A percentile compares a stretch with the other conserved stretches of the same genome.
Evolutionary conservation across 345 rosid species (phyloP).

Genomic region (Euphorbia tirucalli): DNA sequence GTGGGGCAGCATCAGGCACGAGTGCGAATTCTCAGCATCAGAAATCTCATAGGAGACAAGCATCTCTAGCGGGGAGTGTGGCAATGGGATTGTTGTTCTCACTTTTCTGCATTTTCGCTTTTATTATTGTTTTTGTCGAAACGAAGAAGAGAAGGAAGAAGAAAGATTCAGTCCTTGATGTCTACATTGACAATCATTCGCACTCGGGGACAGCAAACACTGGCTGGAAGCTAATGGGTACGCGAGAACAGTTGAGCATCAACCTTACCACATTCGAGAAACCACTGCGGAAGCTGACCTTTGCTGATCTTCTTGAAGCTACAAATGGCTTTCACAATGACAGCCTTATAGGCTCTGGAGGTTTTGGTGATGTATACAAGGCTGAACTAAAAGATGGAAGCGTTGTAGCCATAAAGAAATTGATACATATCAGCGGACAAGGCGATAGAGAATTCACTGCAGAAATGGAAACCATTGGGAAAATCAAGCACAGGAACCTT

Average conservation of each 20-base stretch:
- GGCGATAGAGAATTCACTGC: slow-evolving; percentile 95
- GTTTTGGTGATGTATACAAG: slow-evolving; percentile 95
- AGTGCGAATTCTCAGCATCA: slow-evolving; percentile 38
- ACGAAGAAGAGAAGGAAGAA: slow-evolving; percentile 64
- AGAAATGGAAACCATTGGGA: slow-evolving; percentile 98
- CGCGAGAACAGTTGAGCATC: slow-evolving; percentile 79
- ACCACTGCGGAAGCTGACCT: slow-evolving; percentile 76
- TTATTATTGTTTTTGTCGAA: slow-evolving; percentile 63
- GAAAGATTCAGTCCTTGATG: slow-evolving; percentile 56
- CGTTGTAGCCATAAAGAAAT: slow-evolving; percentile 88
- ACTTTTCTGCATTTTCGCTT: slow-evolving; percentile 63
- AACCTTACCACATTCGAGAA: slow-evolving; percentile 83
- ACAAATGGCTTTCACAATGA: slow-evolving; percentile 83
- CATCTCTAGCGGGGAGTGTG: slow-evolving; percentile 68
- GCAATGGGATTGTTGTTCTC: slow-evolving; percentile 88
- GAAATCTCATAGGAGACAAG: slow-evolving; percentile 47
- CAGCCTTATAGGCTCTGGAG: slow-evolving; percentile 89
- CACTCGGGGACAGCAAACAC: slow-evolving; percentile 67
- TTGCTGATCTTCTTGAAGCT: slow-evolving; percentile 89
- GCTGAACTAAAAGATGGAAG: slow-evolving; percentile 86
- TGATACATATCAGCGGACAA: slow-evolving; percentile 89
- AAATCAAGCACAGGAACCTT: slow-evolving; percentile 88
- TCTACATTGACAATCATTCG: slow-evolving; percentile 57
- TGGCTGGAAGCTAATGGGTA: slow-evolving; percentile 66
- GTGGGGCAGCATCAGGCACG: slow-evolving; percentile 29